Conservation (phyloP, 192 early-diverging fungal species). For the Podila clonocystis region DNA sequence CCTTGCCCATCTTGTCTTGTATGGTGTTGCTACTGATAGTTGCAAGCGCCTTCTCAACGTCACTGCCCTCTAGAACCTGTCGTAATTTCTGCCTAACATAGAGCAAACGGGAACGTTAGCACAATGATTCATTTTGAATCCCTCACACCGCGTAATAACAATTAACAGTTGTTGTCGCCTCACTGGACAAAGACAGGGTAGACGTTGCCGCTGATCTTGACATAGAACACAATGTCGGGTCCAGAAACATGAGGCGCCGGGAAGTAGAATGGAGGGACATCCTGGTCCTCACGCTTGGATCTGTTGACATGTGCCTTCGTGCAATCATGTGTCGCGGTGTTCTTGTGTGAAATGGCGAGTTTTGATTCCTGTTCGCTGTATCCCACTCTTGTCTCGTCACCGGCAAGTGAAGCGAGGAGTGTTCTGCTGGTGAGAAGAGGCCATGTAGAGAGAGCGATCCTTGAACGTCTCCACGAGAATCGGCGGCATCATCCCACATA, state of each 20-base stretch:
- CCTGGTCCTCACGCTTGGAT: not conserved
- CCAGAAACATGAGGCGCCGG: conserved; percentile 7
- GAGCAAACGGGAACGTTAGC: no score
- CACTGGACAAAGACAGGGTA: conserved; percentile 5
- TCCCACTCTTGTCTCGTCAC: conserved; percentile 7
- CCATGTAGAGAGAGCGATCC: not conserved
- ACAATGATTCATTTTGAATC: no score
- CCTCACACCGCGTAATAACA: no score
- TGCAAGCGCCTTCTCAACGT: conserved; percentile 8
- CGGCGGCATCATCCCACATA: conserved; percentile 10
- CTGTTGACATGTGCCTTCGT: conserved; percentile 4
- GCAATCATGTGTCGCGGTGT: not conserved
- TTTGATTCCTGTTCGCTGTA: not conserved
- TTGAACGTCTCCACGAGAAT: conserved; percentile 1
- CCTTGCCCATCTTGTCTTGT: not conserved
- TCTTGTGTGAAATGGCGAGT: not conserved
- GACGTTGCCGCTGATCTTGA: conserved; percentile 11
- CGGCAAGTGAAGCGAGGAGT: not conserved
- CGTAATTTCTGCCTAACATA: no score
- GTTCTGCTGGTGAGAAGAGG: conserved; percentile 2
- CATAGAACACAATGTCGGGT: conserved; percentile 13
- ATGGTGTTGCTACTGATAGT: conserved; percentile 7
- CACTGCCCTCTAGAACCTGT: conserved; percentile 17
- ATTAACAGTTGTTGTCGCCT: no score
- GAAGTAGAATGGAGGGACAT: conserved; percentile 5